Evolutionary conservation across 352 stramenopile species (phyloP), one percentile per base, ranked within the genome.

Genomic region (Phytophthora cajani): DNA sequence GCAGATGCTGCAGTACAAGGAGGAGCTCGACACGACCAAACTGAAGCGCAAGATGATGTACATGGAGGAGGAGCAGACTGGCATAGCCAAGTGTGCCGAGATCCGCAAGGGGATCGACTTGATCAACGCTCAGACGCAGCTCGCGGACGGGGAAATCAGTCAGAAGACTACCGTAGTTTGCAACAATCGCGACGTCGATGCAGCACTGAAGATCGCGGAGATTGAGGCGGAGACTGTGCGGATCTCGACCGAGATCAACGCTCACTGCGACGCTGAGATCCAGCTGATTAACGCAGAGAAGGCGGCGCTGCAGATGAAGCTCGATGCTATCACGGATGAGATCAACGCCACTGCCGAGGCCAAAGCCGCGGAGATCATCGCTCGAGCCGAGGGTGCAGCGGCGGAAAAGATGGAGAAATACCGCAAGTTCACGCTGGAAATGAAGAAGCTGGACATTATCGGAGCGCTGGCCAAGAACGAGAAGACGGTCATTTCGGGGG

Each of bases 51-150:
- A 46, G 21, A 79, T 83, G 74, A 72, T 77, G 59, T 64, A 71
- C 3, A 76, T 81, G 52, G 80, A 94, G 50, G 82, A 90, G 62
- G 73, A 81, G 23, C 81, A 90, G 60, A 88, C 82, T 5, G 71
- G 57, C 0, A 80, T 77, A 30, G 70, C 68, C 1, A 74, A 78
- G 51, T 84, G 74, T 54, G 74, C 77, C 36, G 77, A 84, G 44
- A 80, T 84, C 44, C 73, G 69, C 17, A 84, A 84, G 32, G 73
- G 75, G 49, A 84, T 84, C 50, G 77, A 89, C 50, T 73, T 91
- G 21, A 75, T 89, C 40, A 55, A 71, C 17, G 80, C 81, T 12
- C 79, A 91, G 58, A 87, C 76, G n/a, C 69, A 72, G 55, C 70
- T 87, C 16, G 58, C 87, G 10, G 62, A 89, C 30, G 74, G 79